Base-by-base conservation (phyloP, 2,329 filamentous ascomycete genomes). In the Fusarium robinianum region DNA sequence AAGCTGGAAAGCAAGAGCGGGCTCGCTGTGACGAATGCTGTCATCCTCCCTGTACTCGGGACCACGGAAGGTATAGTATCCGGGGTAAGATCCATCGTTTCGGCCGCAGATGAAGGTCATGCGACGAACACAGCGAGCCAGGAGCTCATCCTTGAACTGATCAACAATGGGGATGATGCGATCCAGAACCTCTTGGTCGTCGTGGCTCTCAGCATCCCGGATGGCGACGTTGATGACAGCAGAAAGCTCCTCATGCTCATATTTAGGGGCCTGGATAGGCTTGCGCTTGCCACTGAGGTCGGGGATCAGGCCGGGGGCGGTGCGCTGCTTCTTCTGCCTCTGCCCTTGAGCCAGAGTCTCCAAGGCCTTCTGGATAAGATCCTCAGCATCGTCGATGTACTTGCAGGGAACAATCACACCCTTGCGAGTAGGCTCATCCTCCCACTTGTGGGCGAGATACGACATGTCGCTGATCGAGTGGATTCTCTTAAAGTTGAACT, bases 41-140 rank as follows among this genome's bases (percentile, higher is more conserved):
- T 88, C 83, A 63, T 99, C 94, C 71, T 99, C 94, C 38, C 83
- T 78, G 70, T 95, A 99, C 37, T 77, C 73, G 18, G 94, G 92
- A 5, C 92, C 92, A 67, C 94, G 87, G 89, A 97, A 99, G 29
- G 94, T 99, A 79, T 88, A 97, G 80, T 99, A 97, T 33, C 89
- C 90, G 15, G 92, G 94, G 69, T 97, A 96, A 10, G 89, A 90
- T 41, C 91, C 94, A 64, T 99, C 90, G 65, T 85, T 90, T 75
- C 89, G 90, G 42, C 94, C 94, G 65, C 91, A 96, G 68, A 97
- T 94, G 75, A 99, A 96, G 35, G 91, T 96, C 43, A 99, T 74
- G 58, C 94, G 88, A 55, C 94, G 90, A 34, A 99, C 85, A 36
- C 85, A 83, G 59, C 87, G 89, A 40, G 84, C 76, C 17, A 91